Percentiles rank a stretch among this genome's conserved stretches.
phyloP scores from a whole-genome alignment of 192 early-diverging fungal genomes.

The Radiomyces spectabilis region DNA sequence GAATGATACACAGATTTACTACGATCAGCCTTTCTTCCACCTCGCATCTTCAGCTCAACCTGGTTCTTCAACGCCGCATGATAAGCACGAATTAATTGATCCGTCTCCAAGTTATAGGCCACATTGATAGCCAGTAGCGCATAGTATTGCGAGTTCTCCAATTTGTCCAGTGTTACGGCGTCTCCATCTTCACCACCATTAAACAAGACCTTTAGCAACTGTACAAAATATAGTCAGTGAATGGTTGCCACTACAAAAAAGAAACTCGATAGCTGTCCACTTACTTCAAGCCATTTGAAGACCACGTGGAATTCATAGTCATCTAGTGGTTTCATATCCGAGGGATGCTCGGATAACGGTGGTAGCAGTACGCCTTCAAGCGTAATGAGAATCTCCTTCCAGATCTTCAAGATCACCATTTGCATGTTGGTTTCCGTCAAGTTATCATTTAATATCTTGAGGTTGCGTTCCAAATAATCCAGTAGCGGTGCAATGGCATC shows the following conservation, averaged over 20 bases:
- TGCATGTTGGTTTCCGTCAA: slow-evolving; percentile 59
- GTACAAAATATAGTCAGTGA: slow-evolving; percentile 1
- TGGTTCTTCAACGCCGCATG: slow-evolving; percentile 24
- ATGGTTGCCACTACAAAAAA: not conserved
- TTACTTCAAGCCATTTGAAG: slow-evolving; percentile 61
- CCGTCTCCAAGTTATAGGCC: slow-evolving; percentile 61
- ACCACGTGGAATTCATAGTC: slow-evolving; percentile 58
- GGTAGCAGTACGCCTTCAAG: slow-evolving; percentile 68
- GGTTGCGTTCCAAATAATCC: slow-evolving; percentile 70
- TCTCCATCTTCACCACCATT: slow-evolving; percentile 65
- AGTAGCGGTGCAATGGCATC: slow-evolving; percentile 60
- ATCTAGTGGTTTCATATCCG: slow-evolving; percentile 52
- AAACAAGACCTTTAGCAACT: slow-evolving; percentile 67
- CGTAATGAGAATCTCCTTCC: slow-evolving; percentile 61
- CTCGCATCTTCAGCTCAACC: slow-evolving; percentile 21
- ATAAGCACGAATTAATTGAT: slow-evolving; percentile 59
- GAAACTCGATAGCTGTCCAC: too few relatives aligned
- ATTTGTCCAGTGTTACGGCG: slow-evolving; percentile 48
- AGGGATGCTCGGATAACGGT: slow-evolving; percentile 52
- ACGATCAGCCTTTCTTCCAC: slow-evolving; percentile 31
- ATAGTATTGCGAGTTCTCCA: slow-evolving; percentile 59
- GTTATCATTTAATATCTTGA: slow-evolving; percentile 56
- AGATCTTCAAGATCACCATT: slow-evolving; percentile 57
- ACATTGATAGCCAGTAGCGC: slow-evolving; percentile 54
- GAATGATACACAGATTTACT: slow-evolving; percentile 33